Evolutionary conservation across 306 rosid genomes (phyloP), one percentile per base, ranked within the genome.

Genomic region (Cercis canadensis): DNA sequence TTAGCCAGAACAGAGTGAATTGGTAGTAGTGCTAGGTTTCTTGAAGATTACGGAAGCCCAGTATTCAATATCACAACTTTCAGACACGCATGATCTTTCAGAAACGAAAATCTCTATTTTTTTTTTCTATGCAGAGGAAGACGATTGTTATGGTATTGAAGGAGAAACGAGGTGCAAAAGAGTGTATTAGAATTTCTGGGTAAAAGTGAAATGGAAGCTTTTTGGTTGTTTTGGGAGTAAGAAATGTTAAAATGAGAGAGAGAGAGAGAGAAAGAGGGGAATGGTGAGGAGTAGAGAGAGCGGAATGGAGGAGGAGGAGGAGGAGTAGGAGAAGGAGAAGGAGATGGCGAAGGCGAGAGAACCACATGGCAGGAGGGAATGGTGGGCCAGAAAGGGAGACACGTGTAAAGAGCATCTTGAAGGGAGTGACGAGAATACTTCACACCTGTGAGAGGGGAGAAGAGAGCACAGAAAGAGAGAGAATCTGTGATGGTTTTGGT

Each of bases 401-500:
- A 83, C 85, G 96, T 86, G 92, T 75, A 67, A 3, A 57, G 62
- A 65, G 59, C 5, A 33, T 4, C 5, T 19, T 21, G 61, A 10
- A 6, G 15, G 54, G 15, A 19, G 11, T 5, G 65, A 62, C 16
- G 19, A n/a, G 18, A 5, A n/a, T 5, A 8, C 19, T 5, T 7
- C 34, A 43, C 75, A 68, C 13, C 36, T 55, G 12, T 41, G 21
- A 57, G 67, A 46, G 21, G 14, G 24, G 21, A 17, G 75, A 46
- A 53, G n/a, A n/a, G 18, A 12, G 39, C 61, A 46, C 9, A 11
- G 13, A 11, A 41, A 8, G 53, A 10, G 50, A 56, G 72, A 24
- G 40, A 29, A 24, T 3, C 29, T 24, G 41, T 12, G 43, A 31
- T 43, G 15, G 49, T 4, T 3, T 43, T 43, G 24, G 44, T 59